These are phyloP conservation scores for Trichophyton equinum DNA, from an alignment of 2,329 filamentous ascomycete genomes.

Conservation along the genomic window DNA sequence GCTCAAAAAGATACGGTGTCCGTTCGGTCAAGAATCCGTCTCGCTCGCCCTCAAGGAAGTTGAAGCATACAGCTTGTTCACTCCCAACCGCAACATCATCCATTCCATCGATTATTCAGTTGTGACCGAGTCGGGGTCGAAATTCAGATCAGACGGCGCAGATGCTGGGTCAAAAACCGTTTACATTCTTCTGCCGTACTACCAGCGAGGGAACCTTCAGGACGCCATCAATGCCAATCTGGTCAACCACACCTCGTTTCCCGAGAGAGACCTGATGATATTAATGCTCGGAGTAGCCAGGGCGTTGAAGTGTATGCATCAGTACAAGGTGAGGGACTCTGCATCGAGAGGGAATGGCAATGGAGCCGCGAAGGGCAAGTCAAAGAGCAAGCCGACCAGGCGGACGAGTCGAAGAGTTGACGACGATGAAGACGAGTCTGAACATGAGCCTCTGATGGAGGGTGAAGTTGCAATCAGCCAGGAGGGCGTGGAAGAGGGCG, in stretches of 20 bases:
- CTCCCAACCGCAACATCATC: conserved; percentile 73
- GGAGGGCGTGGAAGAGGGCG: conserved; percentile 55
- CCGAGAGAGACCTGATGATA: conserved; percentile 74
- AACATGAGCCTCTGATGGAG: conserved; percentile 74
- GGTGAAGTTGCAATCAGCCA: conserved; percentile 57
- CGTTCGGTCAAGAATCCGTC: conserved; percentile 92
- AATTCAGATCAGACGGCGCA: conserved; percentile 44
- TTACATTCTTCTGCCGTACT: conserved; percentile 93
- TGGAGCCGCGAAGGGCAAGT: conserved; percentile 21
- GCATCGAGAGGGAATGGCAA: conserved; percentile 27
- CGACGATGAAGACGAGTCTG: conserved; percentile 58
- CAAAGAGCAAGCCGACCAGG: conserved; percentile 27
- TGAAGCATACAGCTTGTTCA: conserved; percentile 87
- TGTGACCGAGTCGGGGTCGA: conserved; percentile 53
- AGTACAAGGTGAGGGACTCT: conserved; percentile 57
- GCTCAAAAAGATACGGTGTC: conserved; percentile 97
- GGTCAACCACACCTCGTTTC: conserved; percentile 85
- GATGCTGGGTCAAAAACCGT: conserved; percentile 70
- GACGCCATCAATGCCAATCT: conserved; percentile 98
- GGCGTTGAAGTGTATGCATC: conserved; percentile 80
- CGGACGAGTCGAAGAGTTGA: conserved; percentile 34
- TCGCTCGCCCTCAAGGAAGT: conserved; percentile 92
- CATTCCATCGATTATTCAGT: conserved; percentile 72
- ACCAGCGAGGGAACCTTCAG: conserved; percentile 86
- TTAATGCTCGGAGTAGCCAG: conserved; percentile 86